Base-by-base conservation (phyloP, 495 filamentous ascomycete species). In the Penicillium paxilli region DNA sequence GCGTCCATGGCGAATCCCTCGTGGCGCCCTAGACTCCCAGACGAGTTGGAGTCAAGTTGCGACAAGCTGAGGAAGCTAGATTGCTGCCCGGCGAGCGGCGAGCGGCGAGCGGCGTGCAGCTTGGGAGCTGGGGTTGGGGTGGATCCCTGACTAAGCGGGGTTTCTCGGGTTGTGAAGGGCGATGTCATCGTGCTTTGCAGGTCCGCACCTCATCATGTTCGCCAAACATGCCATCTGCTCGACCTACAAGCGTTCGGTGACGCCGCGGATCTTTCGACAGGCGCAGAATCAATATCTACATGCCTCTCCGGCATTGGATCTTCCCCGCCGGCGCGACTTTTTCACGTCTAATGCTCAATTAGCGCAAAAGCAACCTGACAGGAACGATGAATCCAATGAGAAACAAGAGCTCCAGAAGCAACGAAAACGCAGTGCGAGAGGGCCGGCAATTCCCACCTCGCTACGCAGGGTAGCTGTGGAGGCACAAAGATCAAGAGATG, bases 401-500 rank as follows among this genome's bases (percentile, higher is more conserved):
- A 22, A 25, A 0, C 14, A 35, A 26, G 66, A 72, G 19, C 55
- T 60, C 10, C 67, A 74, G 48, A 68, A 70, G 12, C 71, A 74
- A 55, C 79, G 76, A 48, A 69, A 73, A 51, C 77, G 80, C 51
- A 56, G 66, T 25, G 55, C 62, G 14, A 70, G 81, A 53, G 67
- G 68, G 9, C 75, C 80, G 5, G 76, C 81, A 41, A 78, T 77
- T 7, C 75, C 79, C 14, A 81, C 77, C 7, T 85, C 82, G 9
- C 54, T 85, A 38, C 72, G 81, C 23, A 71, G 80, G 54, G 82
- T 85, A 17, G 82, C 82, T 11, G 80, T 82, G 2, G 82, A 84
- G 54, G 82, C 82, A 47, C 81, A 85, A 64, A 73, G 81, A 50
- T 83, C 81, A 8, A 79, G 72, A 52, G 78, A 83, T 66, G 71